Evolutionary conservation across 441 rosid genomes (phyloP).

Genomic region (Rhodomyrtus psidioides): DNA sequence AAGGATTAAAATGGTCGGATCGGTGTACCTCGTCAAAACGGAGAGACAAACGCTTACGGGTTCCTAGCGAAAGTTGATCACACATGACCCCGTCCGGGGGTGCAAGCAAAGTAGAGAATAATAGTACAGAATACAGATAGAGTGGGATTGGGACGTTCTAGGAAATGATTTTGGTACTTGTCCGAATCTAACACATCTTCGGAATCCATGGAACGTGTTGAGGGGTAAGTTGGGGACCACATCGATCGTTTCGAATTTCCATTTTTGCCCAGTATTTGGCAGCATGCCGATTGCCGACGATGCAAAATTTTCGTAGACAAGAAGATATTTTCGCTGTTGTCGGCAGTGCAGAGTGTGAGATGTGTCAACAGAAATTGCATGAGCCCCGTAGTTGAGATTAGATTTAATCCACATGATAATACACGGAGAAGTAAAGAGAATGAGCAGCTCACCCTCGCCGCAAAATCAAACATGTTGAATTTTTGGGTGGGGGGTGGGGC

Average conservation of each 20-base stretch:
- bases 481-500: too few species aligned
- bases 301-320: not conserved
- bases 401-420: not conserved
- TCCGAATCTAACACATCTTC: not conserved
- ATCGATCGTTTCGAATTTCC: not conserved
- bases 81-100: not conserved
- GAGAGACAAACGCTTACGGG: not conserved
- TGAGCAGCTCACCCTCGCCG: not conserved
- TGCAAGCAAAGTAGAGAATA: not conserved
- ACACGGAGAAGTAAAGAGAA: not conserved
- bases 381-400: too few species aligned
- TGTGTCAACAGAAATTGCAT: not conserved
- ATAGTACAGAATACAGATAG: not conserved
- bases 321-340: not conserved
- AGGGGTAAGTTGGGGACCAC: not conserved
- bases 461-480: not conserved
- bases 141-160: not conserved
- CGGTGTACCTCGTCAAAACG: not conserved
- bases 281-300: not conserved
- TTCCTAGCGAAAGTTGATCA: not conserved
- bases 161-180: not conserved
- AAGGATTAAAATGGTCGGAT: not conserved
- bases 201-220: not conserved
- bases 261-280: not conserved
- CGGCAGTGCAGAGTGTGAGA: not conserved